phyloP scores from a whole-genome alignment of 371 early-diverging fungal genomes.

The Mucor plumbeus region DNA sequence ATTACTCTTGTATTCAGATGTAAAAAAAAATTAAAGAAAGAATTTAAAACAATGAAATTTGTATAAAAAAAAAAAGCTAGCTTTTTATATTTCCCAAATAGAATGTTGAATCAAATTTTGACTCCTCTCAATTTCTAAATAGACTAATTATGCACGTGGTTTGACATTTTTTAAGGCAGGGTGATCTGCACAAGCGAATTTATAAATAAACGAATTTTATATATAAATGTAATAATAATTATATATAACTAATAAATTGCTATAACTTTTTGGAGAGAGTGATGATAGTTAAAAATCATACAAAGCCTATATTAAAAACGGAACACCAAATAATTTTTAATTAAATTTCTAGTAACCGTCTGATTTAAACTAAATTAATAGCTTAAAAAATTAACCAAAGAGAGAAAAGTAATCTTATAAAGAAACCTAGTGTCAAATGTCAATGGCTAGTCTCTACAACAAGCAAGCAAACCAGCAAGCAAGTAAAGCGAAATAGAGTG shows the following conservation, averaged over 20 bases:
- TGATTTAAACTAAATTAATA: neutral
- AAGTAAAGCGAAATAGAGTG: neutral
- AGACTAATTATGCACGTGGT: neutral
- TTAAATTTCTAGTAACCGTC: neutral
- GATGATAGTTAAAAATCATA: neutral
- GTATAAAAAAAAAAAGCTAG: neutral
- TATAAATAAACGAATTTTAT: neutral
- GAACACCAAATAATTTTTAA: neutral
- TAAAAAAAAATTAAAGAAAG: too few species aligned
- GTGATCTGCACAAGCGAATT: neutral
- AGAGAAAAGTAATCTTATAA: neutral
- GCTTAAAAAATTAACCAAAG: neutral
- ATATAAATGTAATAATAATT: neutral
- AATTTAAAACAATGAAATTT: too few species aligned
- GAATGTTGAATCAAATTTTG: too few species aligned
- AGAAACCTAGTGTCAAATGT: neutral
- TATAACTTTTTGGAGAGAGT: too few species aligned
- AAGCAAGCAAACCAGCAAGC: neutral
- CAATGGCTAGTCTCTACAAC: neutral
- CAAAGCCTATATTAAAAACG: neutral
- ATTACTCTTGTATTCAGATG: too few species aligned
- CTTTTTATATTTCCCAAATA: neutral
- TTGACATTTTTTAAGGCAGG: neutral
- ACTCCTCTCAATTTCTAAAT: slow-evolving; percentile 3
- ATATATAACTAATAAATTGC: neutral